Conservation (phyloP, 257 asterid species). For the Thymus quinquecostatus region DNA sequence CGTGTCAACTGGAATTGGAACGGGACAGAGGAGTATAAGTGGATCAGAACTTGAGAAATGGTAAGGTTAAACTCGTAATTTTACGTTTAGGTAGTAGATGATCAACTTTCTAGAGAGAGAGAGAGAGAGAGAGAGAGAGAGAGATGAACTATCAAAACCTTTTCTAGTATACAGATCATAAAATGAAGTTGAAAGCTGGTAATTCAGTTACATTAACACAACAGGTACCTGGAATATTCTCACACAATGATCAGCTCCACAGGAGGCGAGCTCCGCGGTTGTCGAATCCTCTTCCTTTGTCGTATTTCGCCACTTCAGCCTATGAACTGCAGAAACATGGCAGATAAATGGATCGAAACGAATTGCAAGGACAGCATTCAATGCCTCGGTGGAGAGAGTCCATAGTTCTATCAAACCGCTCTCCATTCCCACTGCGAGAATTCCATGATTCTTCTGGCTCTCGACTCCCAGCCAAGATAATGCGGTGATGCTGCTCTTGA, state of each 20-base stretch:
- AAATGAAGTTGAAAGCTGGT: too few relatives aligned
- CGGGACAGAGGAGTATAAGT: too few relatives aligned
- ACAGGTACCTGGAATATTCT: slow-evolving; percentile 59
- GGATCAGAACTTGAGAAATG: neutral
- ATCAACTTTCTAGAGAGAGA: too few relatives aligned
- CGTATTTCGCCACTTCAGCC: slow-evolving; percentile 65
- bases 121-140: neutral
- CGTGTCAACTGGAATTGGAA: too few relatives aligned
- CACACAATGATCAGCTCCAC: slow-evolving; percentile 94
- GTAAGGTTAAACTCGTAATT: neutral
- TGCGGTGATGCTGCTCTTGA: slow-evolving; percentile 79
- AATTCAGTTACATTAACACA: neutral
- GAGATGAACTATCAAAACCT: neutral
- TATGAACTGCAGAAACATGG: slow-evolving; percentile 75
- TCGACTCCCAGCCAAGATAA: slow-evolving; percentile 76
- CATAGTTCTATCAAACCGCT: slow-evolving; percentile 79
- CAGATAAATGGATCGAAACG: slow-evolving; percentile 71
- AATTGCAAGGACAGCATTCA: slow-evolving; percentile 47
- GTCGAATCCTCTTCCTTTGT: slow-evolving; percentile 45
- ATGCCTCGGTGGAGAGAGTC: slow-evolving; percentile 49
- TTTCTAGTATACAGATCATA: too few relatives aligned
- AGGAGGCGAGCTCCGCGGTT: slow-evolving; percentile 73
- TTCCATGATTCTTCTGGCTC: slow-evolving; percentile 52
- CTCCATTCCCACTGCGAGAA: slow-evolving; percentile 93
- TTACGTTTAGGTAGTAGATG: neutral